Base-by-base conservation (phyloP, 768 basidiomycete genomes). In the Phylloporus sp. region DNA sequence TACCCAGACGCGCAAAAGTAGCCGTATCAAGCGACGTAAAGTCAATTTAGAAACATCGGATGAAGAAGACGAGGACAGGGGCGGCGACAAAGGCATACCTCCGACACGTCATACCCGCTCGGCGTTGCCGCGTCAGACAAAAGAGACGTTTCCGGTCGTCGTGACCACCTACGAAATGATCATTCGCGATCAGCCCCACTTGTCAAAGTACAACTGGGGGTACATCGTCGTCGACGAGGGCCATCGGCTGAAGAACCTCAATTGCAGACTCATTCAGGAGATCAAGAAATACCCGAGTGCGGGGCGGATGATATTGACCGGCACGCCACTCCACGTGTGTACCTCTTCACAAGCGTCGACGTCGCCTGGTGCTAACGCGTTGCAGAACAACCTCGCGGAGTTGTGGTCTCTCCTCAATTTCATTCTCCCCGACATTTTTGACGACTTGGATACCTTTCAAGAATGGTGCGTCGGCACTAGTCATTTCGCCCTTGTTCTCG, bases 161-260 rank as follows among this genome's bases (percentile, higher is more conserved):
- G 63, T 95, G 15, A 96, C 94, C 5, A 96, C 91, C 3, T 95
- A 92, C 64, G 89, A 98, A 62, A 88, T 97, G 63, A 80, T 93
- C 54, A 94, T 93, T 60, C 86, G 80, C 49, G 88, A 96, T 64
- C 79, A 83, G 24, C 66, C 72, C 29, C 77, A 83, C 56, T 75
- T 86, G 42, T 66, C 71, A 37, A 76, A 75, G 48, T 88, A 87
- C 62, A 69, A 78, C 34, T 90, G 86, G 86, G 82, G 88, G 21
- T 96, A 94, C 62, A 90, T 98, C 62, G 90, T 98, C 49, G 95
- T 99, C 3, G 91, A 94, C 62, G 91, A 95, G 67, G 91, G 95
- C 0, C 96, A 99, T 67, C 75, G 95, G 20, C 66, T 99, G 62
- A 98, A 98, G 73, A 99, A 99, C 59, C 73, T 95, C 48, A 80